Evolutionary conservation across 2,329 filamentous ascomycete genomes (phyloP), one percentile per base, ranked within the genome.

Genomic region (Geosmithia flava): DNA sequence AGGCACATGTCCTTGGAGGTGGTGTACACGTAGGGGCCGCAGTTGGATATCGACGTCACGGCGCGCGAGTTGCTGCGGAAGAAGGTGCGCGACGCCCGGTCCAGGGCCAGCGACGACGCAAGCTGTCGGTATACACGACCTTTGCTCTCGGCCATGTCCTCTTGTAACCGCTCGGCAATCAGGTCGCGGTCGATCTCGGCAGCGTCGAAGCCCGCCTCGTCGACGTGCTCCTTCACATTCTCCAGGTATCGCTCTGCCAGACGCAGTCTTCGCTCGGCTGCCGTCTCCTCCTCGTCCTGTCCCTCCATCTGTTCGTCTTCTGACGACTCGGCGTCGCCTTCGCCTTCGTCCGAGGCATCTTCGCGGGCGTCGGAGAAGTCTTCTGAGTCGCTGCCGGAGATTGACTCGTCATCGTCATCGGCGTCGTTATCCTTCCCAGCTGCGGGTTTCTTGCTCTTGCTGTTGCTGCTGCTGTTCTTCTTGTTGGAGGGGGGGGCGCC

Each of bases 241-340:
- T 95, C 85, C 48, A 98, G 76, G 63, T 98, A 97, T 58, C 87
- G 81, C 68, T 97, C 88, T 29, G 93, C 93, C 27, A 98, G 76
- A 54, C 87, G 81, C 58, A 95, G 68, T 56, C 93, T 78, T 64
- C 87, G 83, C 61, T 96, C 89, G 37, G 88, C 90, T 1, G 85
- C 89, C 20, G 93, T 97, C 70, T 97, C 91, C 53, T 79, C 80
- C 52, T 88, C 86, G 52, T 80, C 80, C 15, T 11, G 11, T 3
- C 15, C 33, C 15, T 37, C 33, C 11, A 3, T 37, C 11, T 13
- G 11, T 16, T 13, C 33, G n/a, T 84, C 85, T 33, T 74, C 56
- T 42, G 51, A 45, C 45, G 67, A 67, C 17, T 73, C 73, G 20
- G 67, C 69, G 42, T 66, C 65, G 3, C 62, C 62, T 45, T 66